These are phyloP conservation scores for Trichoderma hamatum DNA, from an alignment of 2,329 filamentous ascomycete genomes.

Conservation along the genomic window DNA sequence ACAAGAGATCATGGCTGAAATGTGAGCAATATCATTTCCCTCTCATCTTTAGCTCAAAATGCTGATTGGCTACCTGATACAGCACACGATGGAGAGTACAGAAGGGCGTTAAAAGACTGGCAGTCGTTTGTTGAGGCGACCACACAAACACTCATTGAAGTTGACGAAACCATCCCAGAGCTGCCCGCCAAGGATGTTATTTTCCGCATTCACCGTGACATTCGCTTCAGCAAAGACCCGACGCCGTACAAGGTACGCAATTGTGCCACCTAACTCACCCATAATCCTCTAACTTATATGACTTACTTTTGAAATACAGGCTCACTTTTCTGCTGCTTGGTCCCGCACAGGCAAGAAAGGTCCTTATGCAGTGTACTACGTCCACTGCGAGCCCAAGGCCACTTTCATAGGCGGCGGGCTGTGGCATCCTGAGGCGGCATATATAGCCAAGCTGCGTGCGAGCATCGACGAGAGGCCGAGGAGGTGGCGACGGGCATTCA, in stretches of 20 bases:
- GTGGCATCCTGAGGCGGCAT: slow-evolving; percentile 73
- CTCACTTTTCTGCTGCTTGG: slow-evolving; percentile 84
- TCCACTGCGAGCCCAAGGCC: slow-evolving; percentile 74
- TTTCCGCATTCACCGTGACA: slow-evolving; percentile 85
- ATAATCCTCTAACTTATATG: background rate
- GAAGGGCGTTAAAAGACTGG: slow-evolving; percentile 79
- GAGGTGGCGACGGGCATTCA: slow-evolving; percentile 69
- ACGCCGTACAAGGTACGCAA: slow-evolving; percentile 82
- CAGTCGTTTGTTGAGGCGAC: slow-evolving; percentile 74
- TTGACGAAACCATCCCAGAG: slow-evolving; percentile 83
- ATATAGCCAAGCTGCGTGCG: slow-evolving; percentile 68
- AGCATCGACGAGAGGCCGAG: slow-evolving; percentile 75
- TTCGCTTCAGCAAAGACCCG: slow-evolving; percentile 80
- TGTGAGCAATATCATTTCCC: slow-evolving; percentile 41
- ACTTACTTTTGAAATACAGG: slow-evolving; percentile 47
- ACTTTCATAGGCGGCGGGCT: slow-evolving; percentile 80
- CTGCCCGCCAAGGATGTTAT: slow-evolving; percentile 83
- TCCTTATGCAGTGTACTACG: slow-evolving; percentile 84
- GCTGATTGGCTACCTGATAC: background rate
- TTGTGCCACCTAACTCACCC: background rate
- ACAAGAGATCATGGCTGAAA: slow-evolving; percentile 62
- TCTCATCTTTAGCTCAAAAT: background rate
- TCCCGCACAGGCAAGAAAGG: slow-evolving; percentile 86
- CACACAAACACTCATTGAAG: slow-evolving; percentile 68
- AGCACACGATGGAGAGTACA: slow-evolving; percentile 82